phyloP scores from a whole-genome alignment of 2,329 filamentous ascomycete species.

The Colletotrichum lindemuthianum region DNA sequence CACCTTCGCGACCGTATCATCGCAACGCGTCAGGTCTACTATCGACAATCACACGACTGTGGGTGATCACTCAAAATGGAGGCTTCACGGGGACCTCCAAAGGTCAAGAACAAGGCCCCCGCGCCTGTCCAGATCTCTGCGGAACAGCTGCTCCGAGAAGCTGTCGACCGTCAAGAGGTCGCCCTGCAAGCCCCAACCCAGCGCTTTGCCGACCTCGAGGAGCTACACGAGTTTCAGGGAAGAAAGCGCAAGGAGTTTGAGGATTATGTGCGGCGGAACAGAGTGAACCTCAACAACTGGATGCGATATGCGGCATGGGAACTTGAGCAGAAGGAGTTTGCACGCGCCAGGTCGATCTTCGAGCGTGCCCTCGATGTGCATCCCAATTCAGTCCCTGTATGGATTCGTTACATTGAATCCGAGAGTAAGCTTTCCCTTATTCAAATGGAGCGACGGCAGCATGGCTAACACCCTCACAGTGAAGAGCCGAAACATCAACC shows the following conservation, averaged over 20 bases:
- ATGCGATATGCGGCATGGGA: slow-evolving; percentile 98
- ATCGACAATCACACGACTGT: slow-evolving; percentile 42
- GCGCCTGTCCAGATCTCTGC: slow-evolving; percentile 93
- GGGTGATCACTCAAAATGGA: slow-evolving; percentile 70
- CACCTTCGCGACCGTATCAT: too few relatives aligned
- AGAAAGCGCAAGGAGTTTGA: slow-evolving; percentile 97
- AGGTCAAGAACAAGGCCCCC: slow-evolving; percentile 98
- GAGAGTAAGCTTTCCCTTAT: slow-evolving; percentile 81
- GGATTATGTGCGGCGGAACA: slow-evolving; percentile 94
- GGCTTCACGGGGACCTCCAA: slow-evolving; percentile 86
- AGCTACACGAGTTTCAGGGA: slow-evolving; percentile 96
- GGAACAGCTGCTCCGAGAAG: slow-evolving; percentile 96
- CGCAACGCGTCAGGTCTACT: not conserved
- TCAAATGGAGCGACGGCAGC: not conserved
- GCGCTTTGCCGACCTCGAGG: slow-evolving; percentile 94
- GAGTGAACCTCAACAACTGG: slow-evolving; percentile 98
- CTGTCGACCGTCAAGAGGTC: slow-evolving; percentile 94
- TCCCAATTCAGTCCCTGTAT: slow-evolving; percentile 84
- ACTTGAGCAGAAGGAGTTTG: slow-evolving; percentile 96
- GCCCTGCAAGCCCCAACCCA: slow-evolving; percentile 90
- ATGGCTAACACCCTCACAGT: slow-evolving; percentile 16
- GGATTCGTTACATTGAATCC: slow-evolving; percentile 93
- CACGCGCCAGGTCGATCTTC: slow-evolving; percentile 90
- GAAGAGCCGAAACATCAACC: slow-evolving; percentile 83
- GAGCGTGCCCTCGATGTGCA: slow-evolving; percentile 95